phyloP scores from a whole-genome alignment of 805 yeast genomes.

The Lipomyces orientalis region DNA sequence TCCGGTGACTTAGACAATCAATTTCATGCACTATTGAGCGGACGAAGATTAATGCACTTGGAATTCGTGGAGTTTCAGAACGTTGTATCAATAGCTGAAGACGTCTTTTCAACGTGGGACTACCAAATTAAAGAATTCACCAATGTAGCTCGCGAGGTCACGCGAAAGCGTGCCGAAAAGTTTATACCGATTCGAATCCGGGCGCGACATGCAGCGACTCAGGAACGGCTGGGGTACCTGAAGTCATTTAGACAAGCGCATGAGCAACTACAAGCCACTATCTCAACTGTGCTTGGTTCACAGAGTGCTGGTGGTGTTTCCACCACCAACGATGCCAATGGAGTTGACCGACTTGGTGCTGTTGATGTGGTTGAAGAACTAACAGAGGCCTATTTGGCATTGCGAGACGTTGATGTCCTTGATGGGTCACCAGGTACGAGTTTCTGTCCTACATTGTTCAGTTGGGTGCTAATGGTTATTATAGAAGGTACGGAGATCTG shows the following conservation, averaged over 20 bases:
- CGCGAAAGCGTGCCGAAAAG: constrained; percentile 74
- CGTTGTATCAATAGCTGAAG: constrained; percentile 43
- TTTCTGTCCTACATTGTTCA: neutral
- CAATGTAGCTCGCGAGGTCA: constrained; percentile 70
- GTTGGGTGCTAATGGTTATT: constrained; percentile 30
- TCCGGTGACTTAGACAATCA: constrained; percentile 60
- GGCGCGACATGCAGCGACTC: constrained; percentile 51
- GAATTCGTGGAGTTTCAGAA: constrained; percentile 51
- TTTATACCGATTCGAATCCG: constrained; percentile 67
- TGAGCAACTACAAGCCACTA: constrained; percentile 52
- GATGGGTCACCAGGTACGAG: constrained; percentile 45
- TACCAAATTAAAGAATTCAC: constrained; percentile 66
- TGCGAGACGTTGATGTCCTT: constrained; percentile 49
- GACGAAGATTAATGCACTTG: constrained; percentile 53
- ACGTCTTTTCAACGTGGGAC: constrained; percentile 60
- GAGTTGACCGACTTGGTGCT: constrained; percentile 19
- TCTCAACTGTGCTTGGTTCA: constrained; percentile 40
- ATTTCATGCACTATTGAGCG: constrained; percentile 50
- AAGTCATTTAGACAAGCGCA: constrained; percentile 59
- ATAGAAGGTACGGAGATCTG: constrained; percentile 50
- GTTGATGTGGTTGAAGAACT: constrained; percentile 47
- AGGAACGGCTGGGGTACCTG: constrained; percentile 54
- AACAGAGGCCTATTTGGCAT: constrained; percentile 51
- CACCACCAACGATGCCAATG: neutral
- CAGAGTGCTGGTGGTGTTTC: constrained; percentile 10